Conservation (phyloP, 495 filamentous ascomycete genomes). For the Durotheca rogersii region DNA sequence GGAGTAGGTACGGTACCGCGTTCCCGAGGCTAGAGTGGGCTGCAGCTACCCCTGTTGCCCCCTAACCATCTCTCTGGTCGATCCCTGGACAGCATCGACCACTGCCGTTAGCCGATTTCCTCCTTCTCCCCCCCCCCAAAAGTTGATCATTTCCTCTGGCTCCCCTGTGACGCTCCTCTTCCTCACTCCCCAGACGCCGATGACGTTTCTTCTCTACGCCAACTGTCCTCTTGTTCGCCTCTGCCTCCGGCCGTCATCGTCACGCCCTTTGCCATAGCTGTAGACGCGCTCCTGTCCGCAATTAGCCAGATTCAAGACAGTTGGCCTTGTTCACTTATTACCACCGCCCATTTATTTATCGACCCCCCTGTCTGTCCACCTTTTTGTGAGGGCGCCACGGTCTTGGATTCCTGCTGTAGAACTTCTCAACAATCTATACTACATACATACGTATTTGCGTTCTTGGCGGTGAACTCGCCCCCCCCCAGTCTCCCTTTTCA, state of each 20-base stretch:
- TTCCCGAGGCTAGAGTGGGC: constrained; percentile 14
- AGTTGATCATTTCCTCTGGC: constrained; percentile 23
- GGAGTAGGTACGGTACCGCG: constrained; percentile 3
- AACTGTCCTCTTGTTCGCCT: not conserved
- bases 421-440: constrained; percentile 8
- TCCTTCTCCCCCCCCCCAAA: too few relatives aligned
- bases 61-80: constrained; percentile 16
- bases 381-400: too few relatives aligned
- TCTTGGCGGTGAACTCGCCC: constrained; percentile 22
- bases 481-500: not conserved
- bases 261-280: too few relatives aligned
- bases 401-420: too few relatives aligned
- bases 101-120: constrained; percentile 2
- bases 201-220: constrained; percentile 17
- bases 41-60: constrained; percentile 31
- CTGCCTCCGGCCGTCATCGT: too few relatives aligned
- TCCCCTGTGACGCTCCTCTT: constrained; percentile 12
- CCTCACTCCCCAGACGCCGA: constrained; percentile 8
- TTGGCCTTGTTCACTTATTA: too few relatives aligned
- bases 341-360: too few relatives aligned
- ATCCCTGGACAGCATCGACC: constrained; percentile 28
- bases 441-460: not conserved
- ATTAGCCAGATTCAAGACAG: too few relatives aligned
- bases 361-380: too few relatives aligned
- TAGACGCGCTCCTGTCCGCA: too few relatives aligned